Base-by-base conservation (phyloP, 1,284 basidiomycete species). In the Naganishia albida region DNA sequence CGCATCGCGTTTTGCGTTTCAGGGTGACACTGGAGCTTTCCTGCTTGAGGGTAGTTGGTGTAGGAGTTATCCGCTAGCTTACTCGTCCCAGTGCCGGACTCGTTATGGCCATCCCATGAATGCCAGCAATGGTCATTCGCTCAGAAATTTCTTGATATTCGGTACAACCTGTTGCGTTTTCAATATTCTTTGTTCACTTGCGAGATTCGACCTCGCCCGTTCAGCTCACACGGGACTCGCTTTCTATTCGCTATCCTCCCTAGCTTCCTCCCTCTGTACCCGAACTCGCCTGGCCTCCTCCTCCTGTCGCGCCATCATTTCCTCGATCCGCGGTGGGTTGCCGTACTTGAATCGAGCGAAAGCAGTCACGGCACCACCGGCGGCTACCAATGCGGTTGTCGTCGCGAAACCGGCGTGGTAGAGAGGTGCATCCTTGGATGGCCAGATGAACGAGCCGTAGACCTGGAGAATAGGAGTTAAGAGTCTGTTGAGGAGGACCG, bases 361-460 rank as follows among this genome's bases (percentile, higher is more conserved):
- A 15, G 63, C 25, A 1, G 68, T 67, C 49, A 72, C 67, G 10
- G 71, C 25, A 7, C 69, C 72, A 6, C 72, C 72, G 20, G 70
- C 34, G 40, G 71, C 75, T 34, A 76, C 70, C 44, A 79, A 68
- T 13, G 70, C 73, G 2, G 73, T 76, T 2, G 76, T 75, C 64
- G 75, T 72, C 13, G 67, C 67, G 63, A 79, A 79, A 23, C 78
- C 78, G 49, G 68, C 72, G 65, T 68, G 56, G 70, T 78, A 80
- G 56, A 64, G 63, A 12, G 78, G 77, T 1, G 70, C 73, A 42
- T 69, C 66, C 20, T 28, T 57, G 3, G 67, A 48, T 7, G 76
- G 76, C 78, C 78, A 80, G 71, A 80, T 72, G 72, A 77, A 79
- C 1, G 74, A 74, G 13, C 78, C 78, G 68, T 78, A 80, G 4